These are phyloP conservation scores for Candida adriatica DNA, from an alignment of 805 yeast species.

Conservation along the genomic window DNA sequence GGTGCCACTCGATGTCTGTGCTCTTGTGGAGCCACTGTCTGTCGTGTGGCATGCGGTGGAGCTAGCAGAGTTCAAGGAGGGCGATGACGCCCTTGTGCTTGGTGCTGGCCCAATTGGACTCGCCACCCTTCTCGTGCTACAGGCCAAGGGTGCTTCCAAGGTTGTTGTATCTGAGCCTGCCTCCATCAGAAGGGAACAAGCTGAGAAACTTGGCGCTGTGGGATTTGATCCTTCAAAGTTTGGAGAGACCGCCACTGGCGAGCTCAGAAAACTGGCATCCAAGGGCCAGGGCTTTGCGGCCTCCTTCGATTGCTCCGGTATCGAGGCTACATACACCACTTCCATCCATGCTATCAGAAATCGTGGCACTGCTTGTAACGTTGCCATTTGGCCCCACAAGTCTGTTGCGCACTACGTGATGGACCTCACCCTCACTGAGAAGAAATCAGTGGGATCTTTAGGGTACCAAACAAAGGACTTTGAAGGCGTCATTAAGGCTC, in stretches of 20 bases:
- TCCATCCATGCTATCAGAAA: conserved; percentile 34
- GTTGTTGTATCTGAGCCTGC: conserved; percentile 61
- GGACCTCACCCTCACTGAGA: conserved; percentile 38
- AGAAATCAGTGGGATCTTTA: conserved; percentile 37
- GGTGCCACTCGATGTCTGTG: conserved; percentile 46
- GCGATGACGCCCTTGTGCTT: conserved; percentile 41
- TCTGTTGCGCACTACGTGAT: conserved; percentile 37
- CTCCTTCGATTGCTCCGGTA: conserved; percentile 49
- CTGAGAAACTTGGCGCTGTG: conserved; percentile 40
- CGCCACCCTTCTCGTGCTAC: conserved; percentile 46
- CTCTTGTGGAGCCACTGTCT: conserved; percentile 50
- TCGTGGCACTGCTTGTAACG: conserved; percentile 38
- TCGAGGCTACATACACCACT: conserved; percentile 38
- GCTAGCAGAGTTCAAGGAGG: conserved; percentile 35
- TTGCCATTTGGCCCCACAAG: conserved; percentile 45
- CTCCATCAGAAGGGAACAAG: conserved; percentile 51
- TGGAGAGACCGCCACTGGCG: conserved; percentile 25
- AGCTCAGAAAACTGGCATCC: conserved; percentile 30
- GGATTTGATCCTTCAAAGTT: conserved; percentile 36
- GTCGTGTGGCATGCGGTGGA: conserved; percentile 56
- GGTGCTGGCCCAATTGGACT: conserved; percentile 64
- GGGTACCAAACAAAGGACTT: conserved; percentile 39
- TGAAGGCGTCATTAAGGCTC: conserved; percentile 34
- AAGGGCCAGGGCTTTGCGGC: conserved; percentile 41
- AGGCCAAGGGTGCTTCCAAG: conserved; percentile 40